phyloP scores from a whole-genome alignment of 169 alveolate species.

The Nephromyces sp. region DNA sequence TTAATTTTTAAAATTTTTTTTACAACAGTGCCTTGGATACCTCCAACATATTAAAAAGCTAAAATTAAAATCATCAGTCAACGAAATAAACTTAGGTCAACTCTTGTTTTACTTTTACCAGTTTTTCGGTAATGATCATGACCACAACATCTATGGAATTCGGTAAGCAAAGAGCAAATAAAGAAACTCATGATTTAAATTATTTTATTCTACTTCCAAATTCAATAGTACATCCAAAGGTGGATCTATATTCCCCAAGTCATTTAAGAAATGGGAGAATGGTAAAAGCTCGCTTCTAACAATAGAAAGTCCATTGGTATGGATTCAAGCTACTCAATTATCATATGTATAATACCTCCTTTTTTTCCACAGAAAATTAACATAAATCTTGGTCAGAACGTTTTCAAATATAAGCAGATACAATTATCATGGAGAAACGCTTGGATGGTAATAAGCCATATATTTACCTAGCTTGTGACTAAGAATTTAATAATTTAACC shows the following conservation, averaged over 20 bases:
- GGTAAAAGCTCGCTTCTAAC: background rate
- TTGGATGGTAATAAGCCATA: too few species aligned
- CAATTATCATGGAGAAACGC: background rate
- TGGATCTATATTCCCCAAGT: background rate
- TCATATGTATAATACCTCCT: background rate
- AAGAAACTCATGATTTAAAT: too few species aligned
- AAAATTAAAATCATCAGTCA: background rate
- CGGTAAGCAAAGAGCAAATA: too few species aligned
- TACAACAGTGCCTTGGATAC: background rate
- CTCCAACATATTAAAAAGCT: background rate
- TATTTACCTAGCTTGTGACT: too few species aligned
- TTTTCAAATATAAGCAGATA: background rate
- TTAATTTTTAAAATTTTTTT: background rate
- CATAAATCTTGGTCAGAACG: background rate
- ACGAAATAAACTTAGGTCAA: background rate
- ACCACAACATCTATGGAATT: background rate
- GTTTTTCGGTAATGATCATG: background rate
- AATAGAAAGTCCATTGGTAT: background rate
- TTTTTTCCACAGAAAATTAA: background rate
- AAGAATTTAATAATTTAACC: too few species aligned
- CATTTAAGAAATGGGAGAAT: background rate
- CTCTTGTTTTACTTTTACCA: background rate
- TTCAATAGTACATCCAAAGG: background rate
- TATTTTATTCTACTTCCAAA: background rate
- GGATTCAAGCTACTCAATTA: background rate